These are phyloP conservation scores for Aspergillus ochraceoroseus DNA, from an alignment of 2,329 filamentous ascomycete species.

Conservation along the genomic window DNA sequence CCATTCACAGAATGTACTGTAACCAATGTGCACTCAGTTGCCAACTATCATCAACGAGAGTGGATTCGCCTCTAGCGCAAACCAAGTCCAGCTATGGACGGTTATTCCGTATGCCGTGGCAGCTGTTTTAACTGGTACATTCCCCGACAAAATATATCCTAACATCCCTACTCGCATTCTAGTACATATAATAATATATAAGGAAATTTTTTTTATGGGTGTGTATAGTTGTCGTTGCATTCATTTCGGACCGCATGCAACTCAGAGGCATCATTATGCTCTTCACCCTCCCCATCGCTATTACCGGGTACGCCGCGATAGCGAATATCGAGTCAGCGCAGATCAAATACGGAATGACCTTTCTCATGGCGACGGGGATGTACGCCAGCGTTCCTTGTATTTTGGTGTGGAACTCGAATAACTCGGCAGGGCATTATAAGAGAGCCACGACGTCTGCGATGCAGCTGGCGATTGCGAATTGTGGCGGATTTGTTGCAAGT, in stretches of 20 bases:
- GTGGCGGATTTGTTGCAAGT: conserved; percentile 62
- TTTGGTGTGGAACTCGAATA: conserved; percentile 63
- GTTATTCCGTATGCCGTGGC: conserved; percentile 62
- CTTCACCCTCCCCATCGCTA: conserved; percentile 58
- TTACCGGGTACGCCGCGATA: conserved; percentile 61
- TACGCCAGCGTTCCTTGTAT: conserved; percentile 60
- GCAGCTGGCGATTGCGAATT: conserved; percentile 63
- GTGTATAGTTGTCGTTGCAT: conserved; percentile 44
- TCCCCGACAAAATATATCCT: too few species aligned
- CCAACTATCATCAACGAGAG: conserved; percentile 61
- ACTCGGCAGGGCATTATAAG: conserved; percentile 65
- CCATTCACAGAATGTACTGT: neutral
- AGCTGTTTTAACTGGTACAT: conserved; percentile 50
- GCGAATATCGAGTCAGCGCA: conserved; percentile 51
- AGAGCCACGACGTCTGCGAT: conserved; percentile 61
- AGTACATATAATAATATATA: too few species aligned
- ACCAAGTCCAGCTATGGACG: conserved; percentile 58
- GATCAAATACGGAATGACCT: conserved; percentile 62
- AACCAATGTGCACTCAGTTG: conserved; percentile 38
- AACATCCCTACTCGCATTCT: too few species aligned
- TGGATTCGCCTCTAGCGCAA: conserved; percentile 50
- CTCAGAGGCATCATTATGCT: conserved; percentile 60
- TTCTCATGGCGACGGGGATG: conserved; percentile 61
- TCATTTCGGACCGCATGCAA: conserved; percentile 57
- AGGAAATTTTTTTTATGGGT: too few species aligned